phyloP scores from a whole-genome alignment of 192 early-diverging fungal species.

The Backusella morwellensis region DNA sequence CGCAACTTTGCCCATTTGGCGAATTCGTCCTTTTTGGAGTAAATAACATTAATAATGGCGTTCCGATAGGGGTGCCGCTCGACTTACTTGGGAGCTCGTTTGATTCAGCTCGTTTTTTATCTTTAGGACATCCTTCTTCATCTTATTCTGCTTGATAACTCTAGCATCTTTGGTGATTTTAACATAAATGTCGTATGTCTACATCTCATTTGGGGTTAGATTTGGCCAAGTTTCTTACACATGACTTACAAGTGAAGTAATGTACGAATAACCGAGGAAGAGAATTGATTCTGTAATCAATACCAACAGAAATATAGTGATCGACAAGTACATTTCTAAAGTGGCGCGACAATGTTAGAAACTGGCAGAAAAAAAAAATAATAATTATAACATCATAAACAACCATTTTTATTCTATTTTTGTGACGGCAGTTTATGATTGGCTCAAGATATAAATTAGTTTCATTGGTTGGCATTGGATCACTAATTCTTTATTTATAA shows the following conservation, averaged over 20 bases:
- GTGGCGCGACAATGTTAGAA: neutral
- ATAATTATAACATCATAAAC: neutral
- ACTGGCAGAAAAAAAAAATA: neutral
- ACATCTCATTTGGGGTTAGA: neutral
- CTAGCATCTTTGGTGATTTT: constrained; percentile 52
- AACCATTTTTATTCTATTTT: neutral
- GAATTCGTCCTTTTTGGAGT: constrained; percentile 43
- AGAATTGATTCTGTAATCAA: constrained; percentile 56
- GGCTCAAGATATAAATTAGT: neutral
- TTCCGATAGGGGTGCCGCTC: neutral
- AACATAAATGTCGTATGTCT: constrained; percentile 55
- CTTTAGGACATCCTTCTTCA: constrained; percentile 59
- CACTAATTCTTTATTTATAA: no score
- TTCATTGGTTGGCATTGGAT: neutral
- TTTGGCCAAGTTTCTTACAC: no score
- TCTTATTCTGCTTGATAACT: constrained; percentile 54
- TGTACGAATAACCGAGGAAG: constrained; percentile 51
- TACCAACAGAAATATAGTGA: constrained; percentile 61
- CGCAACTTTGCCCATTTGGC: constrained; percentile 90
- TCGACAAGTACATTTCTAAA: constrained; percentile 46
- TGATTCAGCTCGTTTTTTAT: constrained; percentile 61
- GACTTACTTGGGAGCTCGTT: constrained; percentile 66
- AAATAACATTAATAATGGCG: no score
- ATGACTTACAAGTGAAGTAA: constrained; percentile 46
- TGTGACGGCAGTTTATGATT: neutral